Percentiles rank a stretch among this genome's conserved stretches.
These are phyloP conservation scores for Nelumbo lutea DNA, from an alignment of 164 flowering plant genomes.

Conservation along the genomic window DNA sequence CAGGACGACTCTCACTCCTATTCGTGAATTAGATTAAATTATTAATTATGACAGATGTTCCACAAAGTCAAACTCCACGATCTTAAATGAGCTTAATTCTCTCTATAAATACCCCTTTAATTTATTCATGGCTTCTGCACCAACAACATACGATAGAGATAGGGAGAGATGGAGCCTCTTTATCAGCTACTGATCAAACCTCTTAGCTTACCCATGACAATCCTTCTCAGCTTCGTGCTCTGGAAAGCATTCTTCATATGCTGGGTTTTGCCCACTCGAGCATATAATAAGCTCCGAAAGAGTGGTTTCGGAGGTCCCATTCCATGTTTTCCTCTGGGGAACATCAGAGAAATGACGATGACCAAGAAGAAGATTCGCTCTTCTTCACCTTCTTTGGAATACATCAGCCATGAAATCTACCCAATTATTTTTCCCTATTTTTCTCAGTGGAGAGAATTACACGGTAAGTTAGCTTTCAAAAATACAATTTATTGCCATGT, in stretches of 20 bases:
- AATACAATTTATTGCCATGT: too few relatives aligned
- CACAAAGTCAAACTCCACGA: too few relatives aligned
- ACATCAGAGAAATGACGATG: slow-evolving; percentile 44
- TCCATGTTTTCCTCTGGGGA: slow-evolving; percentile 83
- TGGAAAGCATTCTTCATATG: slow-evolving; percentile 22
- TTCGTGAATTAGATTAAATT: too few relatives aligned
- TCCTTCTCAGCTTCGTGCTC: slow-evolving; percentile 13
- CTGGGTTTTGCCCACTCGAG: slow-evolving; percentile 46
- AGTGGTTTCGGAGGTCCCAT: slow-evolving; percentile 73
- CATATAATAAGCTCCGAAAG: slow-evolving; percentile 30
- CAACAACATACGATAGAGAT: neutral
- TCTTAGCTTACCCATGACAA: slow-evolving; percentile 15
- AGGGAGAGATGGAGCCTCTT: slow-evolving; percentile 20
- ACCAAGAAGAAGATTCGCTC: slow-evolving; percentile 11
- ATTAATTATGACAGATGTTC: too few relatives aligned
- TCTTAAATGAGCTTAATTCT: too few relatives aligned
- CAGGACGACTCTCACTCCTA: too few relatives aligned
- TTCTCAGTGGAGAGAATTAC: slow-evolving; percentile 50
- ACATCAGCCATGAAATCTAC: slow-evolving; percentile 61
- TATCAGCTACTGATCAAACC: neutral
- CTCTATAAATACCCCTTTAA: too few relatives aligned
- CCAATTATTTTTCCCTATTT: slow-evolving; percentile 67
- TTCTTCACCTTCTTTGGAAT: neutral
- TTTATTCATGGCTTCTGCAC: too few relatives aligned
- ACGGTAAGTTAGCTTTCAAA: slow-evolving; percentile 39